Evolutionary conservation across 768 basidiomycete species (phyloP).

Genomic region (Mrakia frigida): DNA sequence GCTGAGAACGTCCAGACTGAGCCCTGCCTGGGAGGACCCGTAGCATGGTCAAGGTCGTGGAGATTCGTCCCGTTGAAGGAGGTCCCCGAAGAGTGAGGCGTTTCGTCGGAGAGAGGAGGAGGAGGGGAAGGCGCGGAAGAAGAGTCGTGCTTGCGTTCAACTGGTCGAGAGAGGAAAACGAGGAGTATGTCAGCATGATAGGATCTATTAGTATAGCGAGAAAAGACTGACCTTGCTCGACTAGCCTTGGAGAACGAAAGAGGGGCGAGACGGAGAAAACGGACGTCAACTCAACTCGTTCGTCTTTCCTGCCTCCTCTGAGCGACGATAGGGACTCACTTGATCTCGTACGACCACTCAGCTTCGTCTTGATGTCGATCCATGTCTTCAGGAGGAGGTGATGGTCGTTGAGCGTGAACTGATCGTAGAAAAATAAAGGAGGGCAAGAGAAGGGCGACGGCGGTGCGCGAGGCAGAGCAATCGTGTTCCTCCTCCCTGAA

Average conservation of each 20-base stretch:
- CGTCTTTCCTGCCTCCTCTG: too few relatives aligned
- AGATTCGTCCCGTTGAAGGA: not conserved
- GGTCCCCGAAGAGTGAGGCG: not conserved
- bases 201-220: too few relatives aligned
- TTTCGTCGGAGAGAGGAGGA: not conserved
- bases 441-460: too few relatives aligned
- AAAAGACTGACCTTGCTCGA: not conserved
- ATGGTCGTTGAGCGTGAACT: too few relatives aligned
- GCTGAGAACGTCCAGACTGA: not conserved
- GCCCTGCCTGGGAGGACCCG: not conserved
- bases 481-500: too few relatives aligned
- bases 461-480: too few relatives aligned
- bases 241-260: not conserved
- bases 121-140: not conserved
- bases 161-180: not conserved
- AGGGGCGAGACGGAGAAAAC: not conserved
- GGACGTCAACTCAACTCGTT: not conserved
- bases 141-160: not conserved
- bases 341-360: not conserved
- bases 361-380: too few relatives aligned
- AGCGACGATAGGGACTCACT: not conserved
- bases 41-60: not conserved
- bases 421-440: too few relatives aligned
- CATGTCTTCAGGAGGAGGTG: too few relatives aligned
- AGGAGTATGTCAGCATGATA: too few relatives aligned